A percentile compares a stretch with the other conserved stretches of the same genome.
Evolutionary conservation across 179 eudicot species (phyloP).

Genomic region (Amaranthus tricolor): DNA sequence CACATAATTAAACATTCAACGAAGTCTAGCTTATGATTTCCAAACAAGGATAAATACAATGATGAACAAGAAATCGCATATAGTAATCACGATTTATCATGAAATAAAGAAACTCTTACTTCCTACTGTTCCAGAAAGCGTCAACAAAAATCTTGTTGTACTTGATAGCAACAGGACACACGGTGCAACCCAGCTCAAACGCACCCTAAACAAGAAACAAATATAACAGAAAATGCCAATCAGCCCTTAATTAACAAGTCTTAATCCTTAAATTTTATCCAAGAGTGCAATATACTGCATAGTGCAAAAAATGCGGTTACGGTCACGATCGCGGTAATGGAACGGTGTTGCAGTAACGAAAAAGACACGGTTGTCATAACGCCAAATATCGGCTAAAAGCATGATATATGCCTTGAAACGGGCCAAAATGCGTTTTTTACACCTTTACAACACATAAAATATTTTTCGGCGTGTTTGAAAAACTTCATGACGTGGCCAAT

Average conservation of each 20-base stretch:
- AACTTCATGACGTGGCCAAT: too few relatives aligned
- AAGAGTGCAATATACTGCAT: background rate
- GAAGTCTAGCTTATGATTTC: background rate
- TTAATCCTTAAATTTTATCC: background rate
- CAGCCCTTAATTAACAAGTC: background rate
- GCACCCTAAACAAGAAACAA: conserved; percentile 59
- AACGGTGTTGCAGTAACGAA: too few relatives aligned
- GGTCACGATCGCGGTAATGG: too few relatives aligned
- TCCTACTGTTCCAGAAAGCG: conserved; percentile 96
- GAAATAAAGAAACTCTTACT: conserved; percentile 52
- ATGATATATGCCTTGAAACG: too few relatives aligned
- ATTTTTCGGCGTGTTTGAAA: too few relatives aligned
- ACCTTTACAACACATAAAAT: too few relatives aligned
- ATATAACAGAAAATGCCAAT: conserved; percentile 8
- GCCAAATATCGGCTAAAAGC: too few relatives aligned
- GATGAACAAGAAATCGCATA: conserved; percentile 3
- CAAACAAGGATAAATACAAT: background rate
- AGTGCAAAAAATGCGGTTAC: too few relatives aligned
- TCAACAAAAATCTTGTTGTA: conserved; percentile 97
- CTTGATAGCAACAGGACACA: conserved; percentile 95
- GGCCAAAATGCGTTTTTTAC: too few relatives aligned
- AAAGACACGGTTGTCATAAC: too few relatives aligned
- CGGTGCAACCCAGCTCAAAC: conserved; percentile 92
- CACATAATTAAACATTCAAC: background rate
- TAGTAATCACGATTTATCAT: background rate